Base-by-base conservation (phyloP, 495 filamentous ascomycete genomes). In the Tuber brumale region DNA sequence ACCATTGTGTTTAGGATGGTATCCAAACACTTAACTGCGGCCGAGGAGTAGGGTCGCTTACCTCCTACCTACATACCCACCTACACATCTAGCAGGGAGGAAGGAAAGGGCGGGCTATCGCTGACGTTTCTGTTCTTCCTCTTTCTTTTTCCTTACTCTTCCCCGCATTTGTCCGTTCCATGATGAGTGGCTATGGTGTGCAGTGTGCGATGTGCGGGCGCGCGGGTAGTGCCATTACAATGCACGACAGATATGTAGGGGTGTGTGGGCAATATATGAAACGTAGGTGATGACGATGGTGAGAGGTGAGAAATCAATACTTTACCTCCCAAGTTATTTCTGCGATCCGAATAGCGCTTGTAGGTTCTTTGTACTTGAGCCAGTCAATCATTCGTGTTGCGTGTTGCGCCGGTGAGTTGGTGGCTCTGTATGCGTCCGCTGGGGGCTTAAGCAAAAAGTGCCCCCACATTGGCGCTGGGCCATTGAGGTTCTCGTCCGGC, bases 361-460 rank as follows among this genome's bases (percentile, higher is more conserved):
- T 95, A 5, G 95, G 95, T 84, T 97, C 94, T 75, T 92, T 89
- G 75, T 97, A 93, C 31, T 92, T 92, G 2, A 98, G 85, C 95
- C 95, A 98, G 84, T 95, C 92, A n/a, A 97, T 88, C 90, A 98
- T 95, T 27, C 95, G 87, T 80, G 92, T 92, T 18, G 95, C 94
- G 85, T 99, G 95, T 39, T 93, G 88, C 10, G 95, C 92, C 1
- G 95, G 95, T 37, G 91, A 88, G 0, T 90, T 92, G 6, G 91
- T 84, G 9, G 90, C 88, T 18, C 90, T 88, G 83, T 99, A 99
- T 7, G 93, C 90, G 77, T 92, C 90, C 76, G 91, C 94, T 3
- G 92, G 88, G 31, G 91, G 90, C 82, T 97, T 97, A 77, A 97
- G 92, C 66, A 93, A 85, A 84, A 98, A 97, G 84, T 97, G 94